Evolutionary conservation across 768 basidiomycete species (phyloP).

Genomic region (Leccinum aurantiacum): DNA sequence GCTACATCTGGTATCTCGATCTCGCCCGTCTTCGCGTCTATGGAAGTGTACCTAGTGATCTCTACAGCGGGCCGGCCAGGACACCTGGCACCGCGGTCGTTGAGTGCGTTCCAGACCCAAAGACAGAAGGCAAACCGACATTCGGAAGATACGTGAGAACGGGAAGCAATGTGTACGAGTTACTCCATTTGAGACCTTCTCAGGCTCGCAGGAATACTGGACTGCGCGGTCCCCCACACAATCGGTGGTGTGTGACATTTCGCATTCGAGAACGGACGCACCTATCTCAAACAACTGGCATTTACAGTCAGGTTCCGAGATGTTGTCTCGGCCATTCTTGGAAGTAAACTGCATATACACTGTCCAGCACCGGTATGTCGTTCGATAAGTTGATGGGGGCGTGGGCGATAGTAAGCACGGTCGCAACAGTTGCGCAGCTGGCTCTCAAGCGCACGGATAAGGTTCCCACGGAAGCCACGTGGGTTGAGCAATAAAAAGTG

Average conservation of each 20-base stretch:
- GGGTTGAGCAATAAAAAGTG: slow-evolving; percentile 31
- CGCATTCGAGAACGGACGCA: slow-evolving; percentile 9
- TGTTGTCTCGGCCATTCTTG: background rate
- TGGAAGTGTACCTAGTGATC: slow-evolving; percentile 55
- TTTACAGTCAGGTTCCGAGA: slow-evolving; percentile 15
- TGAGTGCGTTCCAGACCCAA: slow-evolving; percentile 7
- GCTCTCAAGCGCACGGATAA: slow-evolving; percentile 13
- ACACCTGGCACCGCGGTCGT: slow-evolving; percentile 48
- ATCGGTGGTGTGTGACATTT: slow-evolving; percentile 8
- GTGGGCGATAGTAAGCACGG: background rate
- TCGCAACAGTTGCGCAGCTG: background rate
- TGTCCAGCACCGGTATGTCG: background rate
- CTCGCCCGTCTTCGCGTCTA: slow-evolving; percentile 48
- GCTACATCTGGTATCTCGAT: slow-evolving; percentile 47
- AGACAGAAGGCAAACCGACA: slow-evolving; percentile 45
- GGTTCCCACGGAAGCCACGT: slow-evolving; percentile 35
- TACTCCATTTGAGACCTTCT: slow-evolving; percentile 28
- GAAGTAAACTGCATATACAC: slow-evolving; percentile 6
- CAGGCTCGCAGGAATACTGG: slow-evolving; percentile 63
- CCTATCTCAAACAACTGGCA: slow-evolving; percentile 68
- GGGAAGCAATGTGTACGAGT: slow-evolving; percentile 61
- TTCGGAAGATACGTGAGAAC: slow-evolving; percentile 68
- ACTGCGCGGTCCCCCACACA: slow-evolving; percentile 27
- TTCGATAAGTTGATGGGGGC: background rate
- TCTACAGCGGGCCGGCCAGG: slow-evolving; percentile 64